Evolutionary conservation across 2,329 filamentous ascomycete genomes (phyloP).

Genomic region (Magnaporthiopsis rhizophila): DNA sequence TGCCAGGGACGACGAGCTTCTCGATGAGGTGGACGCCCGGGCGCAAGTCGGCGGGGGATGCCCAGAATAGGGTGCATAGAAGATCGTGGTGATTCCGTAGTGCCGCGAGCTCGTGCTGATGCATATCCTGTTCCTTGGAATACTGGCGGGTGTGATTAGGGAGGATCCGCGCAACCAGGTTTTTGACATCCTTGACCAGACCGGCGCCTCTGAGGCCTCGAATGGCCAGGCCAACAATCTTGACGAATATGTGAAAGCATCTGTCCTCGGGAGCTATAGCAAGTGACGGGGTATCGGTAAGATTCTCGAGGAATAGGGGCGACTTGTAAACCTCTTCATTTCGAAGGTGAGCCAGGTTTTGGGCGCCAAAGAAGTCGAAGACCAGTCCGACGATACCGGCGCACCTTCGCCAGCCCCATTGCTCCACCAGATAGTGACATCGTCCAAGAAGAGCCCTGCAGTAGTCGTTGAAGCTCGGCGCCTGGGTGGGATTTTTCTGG

Average conservation of each 20-base stretch:
- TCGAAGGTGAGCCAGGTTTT: slow-evolving; percentile 52
- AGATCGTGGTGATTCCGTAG: slow-evolving; percentile 63
- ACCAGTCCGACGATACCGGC: slow-evolving; percentile 50
- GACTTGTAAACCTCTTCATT: slow-evolving; percentile 58
- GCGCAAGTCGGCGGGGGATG: slow-evolving; percentile 45
- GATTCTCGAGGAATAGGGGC: slow-evolving; percentile 51
- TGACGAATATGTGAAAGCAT: slow-evolving; percentile 62
- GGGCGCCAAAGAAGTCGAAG: slow-evolving; percentile 61
- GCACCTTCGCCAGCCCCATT: slow-evolving; percentile 58
- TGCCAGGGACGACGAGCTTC: slow-evolving; percentile 48
- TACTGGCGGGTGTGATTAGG: slow-evolving; percentile 60
- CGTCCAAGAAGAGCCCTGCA: slow-evolving; percentile 50
- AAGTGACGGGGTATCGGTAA: slow-evolving; percentile 38
- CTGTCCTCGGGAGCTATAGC: slow-evolving; percentile 45
- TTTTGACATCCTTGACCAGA: slow-evolving; percentile 49
- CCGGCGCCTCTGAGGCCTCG: slow-evolving; percentile 38
- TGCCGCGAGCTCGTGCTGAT: slow-evolving; percentile 53
- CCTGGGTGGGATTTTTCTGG: slow-evolving; percentile 43
- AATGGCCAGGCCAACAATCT: slow-evolving; percentile 52
- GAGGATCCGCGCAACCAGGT: slow-evolving; percentile 52
- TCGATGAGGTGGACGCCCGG: slow-evolving; percentile 48
- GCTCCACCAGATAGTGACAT: slow-evolving; percentile 54
- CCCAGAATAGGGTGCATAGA: slow-evolving; percentile 59
- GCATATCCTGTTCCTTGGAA: slow-evolving; percentile 52
- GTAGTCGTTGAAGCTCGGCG: slow-evolving; percentile 58